Conservation (phyloP, 306 rosid species). For the Lithocarpus polystachyus region DNA sequence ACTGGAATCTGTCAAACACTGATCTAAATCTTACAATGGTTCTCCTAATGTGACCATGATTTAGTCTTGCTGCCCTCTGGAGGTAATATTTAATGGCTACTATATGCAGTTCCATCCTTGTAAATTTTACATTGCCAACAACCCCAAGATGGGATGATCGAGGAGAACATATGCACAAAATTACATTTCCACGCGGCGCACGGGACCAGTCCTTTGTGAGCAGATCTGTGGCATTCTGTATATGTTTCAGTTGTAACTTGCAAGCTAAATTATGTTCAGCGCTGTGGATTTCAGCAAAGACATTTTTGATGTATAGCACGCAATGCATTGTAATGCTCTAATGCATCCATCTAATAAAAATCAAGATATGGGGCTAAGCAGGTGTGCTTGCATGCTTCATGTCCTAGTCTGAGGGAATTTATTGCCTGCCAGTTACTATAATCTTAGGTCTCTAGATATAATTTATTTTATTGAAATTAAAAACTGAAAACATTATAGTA, state of each 20-base stretch:
- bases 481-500: no score
- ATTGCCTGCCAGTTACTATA: no score
- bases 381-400: neutral
- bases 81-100: slow-evolving; percentile 16
- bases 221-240: neutral
- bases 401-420: no score
- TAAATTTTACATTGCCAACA: neutral
- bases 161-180: neutral
- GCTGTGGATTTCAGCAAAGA: neutral
- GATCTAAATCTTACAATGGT: slow-evolving; percentile 4
- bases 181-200: neutral
- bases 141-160: neutral
- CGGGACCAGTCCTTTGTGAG: neutral
- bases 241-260: neutral
- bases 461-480: no score
- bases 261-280: neutral
- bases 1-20: slow-evolving; percentile 27
- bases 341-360: neutral
- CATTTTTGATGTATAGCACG: neutral
- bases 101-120: slow-evolving; percentile 13
- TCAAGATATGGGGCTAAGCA: neutral
- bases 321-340: neutral
- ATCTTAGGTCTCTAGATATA: no score
- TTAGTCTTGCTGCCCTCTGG: neutral
- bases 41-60: neutral